phyloP scores from a whole-genome alignment of 2,329 filamentous ascomycete genomes.

The Pseudocercospora cruenta region DNA sequence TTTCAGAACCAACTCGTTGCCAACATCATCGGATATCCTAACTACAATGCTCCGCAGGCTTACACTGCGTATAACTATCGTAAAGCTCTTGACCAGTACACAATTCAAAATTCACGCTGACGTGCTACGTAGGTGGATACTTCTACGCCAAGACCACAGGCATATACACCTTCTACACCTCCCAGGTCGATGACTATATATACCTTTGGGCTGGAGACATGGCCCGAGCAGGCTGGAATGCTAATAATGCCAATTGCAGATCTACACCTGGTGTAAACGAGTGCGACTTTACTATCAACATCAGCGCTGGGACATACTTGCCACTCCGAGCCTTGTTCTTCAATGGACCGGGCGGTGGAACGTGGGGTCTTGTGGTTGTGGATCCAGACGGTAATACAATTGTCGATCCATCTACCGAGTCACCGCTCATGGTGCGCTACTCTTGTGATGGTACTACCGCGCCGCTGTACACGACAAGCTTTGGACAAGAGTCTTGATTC shows the following conservation, averaged over 20 bases:
- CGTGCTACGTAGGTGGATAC: not conserved
- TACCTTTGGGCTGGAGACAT: not conserved
- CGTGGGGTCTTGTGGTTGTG: not conserved
- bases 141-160: not conserved
- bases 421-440: constrained; percentile 17
- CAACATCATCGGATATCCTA: not conserved
- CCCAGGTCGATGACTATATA: not conserved
- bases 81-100: no score
- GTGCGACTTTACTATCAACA: not conserved
- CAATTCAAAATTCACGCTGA: no score
- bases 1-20: not conserved
- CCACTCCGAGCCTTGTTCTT: not conserved
- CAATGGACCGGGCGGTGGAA: not conserved
- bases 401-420: not conserved
- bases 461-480: not conserved
- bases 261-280: not conserved
- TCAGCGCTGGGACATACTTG: not conserved
- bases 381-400: not conserved
- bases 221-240: not conserved
- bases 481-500: constrained; percentile 9
- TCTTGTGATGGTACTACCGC: constrained; percentile 19
- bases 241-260: not conserved
- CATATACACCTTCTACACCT: not conserved
- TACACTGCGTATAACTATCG: not conserved
- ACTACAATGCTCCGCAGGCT: not conserved